A percentile compares a stretch with the other conserved stretches of the same genome.
Evolutionary conservation across 306 rosid genomes (phyloP).

Genomic region (Mimosa pudica): DNA sequence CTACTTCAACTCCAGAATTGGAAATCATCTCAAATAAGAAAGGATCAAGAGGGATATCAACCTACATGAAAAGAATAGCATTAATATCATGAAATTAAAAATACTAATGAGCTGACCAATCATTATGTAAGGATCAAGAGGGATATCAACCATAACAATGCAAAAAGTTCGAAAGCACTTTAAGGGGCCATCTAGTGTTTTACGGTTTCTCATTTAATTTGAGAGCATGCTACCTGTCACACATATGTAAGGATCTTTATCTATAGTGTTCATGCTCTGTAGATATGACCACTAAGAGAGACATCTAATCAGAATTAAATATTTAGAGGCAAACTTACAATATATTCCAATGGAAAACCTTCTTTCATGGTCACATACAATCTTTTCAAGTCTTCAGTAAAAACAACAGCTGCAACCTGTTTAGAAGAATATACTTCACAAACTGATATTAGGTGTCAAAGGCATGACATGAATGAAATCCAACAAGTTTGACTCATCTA

Average conservation of each 20-base stretch:
- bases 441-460: constrained; percentile 27
- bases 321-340: constrained; percentile 61
- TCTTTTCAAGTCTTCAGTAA: constrained; percentile 83
- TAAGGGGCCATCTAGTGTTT: not conserved
- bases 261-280: not conserved
- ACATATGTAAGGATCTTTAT: not conserved
- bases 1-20: constrained; percentile 91
- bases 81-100: constrained; percentile 22
- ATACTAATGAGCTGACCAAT: not conserved
- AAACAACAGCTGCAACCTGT: constrained; percentile 95
- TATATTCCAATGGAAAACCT: constrained; percentile 92
- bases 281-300: constrained; percentile 19
- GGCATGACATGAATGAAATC: constrained; percentile 26
- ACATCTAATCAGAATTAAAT: constrained; percentile 33
- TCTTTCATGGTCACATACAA: constrained; percentile 91
- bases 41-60: constrained; percentile 95
- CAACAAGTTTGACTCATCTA: constrained; percentile 1
- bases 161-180: not conserved
- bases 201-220: not conserved
- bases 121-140: no score
- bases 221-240: not conserved
- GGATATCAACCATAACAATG: not conserved
- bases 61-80: constrained; percentile 51
- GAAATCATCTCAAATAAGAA: constrained; percentile 84
- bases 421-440: constrained; percentile 47